Evolutionary conservation across 306 rosid genomes (phyloP).

Genomic region (Ochetophila trinervis): DNA sequence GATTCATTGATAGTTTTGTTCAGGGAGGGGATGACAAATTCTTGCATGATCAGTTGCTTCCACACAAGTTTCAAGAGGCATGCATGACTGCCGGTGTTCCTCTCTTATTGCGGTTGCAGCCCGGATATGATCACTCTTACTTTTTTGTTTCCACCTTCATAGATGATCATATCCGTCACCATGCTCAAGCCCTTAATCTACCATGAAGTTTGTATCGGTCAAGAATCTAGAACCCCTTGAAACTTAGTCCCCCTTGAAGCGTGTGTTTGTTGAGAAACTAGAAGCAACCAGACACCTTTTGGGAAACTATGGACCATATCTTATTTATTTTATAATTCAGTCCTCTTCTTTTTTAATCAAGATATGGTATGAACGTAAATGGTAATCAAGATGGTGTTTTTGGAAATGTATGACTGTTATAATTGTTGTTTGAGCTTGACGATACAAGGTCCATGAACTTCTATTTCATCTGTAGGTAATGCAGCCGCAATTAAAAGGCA

Average conservation of each 20-base stretch:
- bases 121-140: slow-evolving; percentile 86
- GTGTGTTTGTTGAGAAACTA: neutral
- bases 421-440: too few species aligned
- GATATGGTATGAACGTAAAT: too few species aligned
- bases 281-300: slow-evolving; percentile 13
- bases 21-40: slow-evolving; percentile 88
- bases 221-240: slow-evolving; percentile 9
- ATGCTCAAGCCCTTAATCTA: slow-evolving; percentile 79
- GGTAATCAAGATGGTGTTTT: too few species aligned
- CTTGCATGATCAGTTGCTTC: slow-evolving; percentile 66
- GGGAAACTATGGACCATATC: slow-evolving; percentile 12
- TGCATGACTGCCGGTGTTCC: slow-evolving; percentile 68
- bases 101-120: slow-evolving; percentile 61
- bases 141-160: slow-evolving; percentile 80
- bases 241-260: neutral
- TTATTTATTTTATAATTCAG: neutral
- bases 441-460: too few species aligned
- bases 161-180: slow-evolving; percentile 88
- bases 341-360: slow-evolving; percentile 1
- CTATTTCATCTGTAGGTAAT: too few species aligned
- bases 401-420: too few species aligned
- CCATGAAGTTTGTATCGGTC: slow-evolving; percentile 32
- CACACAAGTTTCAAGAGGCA: slow-evolving; percentile 77
- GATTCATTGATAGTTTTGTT: slow-evolving; percentile 15
- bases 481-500: too few species aligned